Evolutionary conservation across 2,329 filamentous ascomycete species (phyloP).

Genomic region (Elsinoe batatas): DNA sequence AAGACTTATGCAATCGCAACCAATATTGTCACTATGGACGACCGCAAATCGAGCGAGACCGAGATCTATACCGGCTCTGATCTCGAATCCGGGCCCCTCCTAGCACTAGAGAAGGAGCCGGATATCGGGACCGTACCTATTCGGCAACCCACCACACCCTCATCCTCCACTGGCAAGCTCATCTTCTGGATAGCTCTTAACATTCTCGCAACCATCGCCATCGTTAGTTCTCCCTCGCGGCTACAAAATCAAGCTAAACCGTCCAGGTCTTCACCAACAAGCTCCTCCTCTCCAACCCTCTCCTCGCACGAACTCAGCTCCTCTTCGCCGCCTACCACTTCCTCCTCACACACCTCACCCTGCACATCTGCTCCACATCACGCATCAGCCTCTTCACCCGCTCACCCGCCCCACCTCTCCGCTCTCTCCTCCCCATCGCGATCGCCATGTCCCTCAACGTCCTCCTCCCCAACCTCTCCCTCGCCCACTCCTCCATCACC

Average conservation of each 20-base stretch:
- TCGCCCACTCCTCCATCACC: constrained; percentile 57
- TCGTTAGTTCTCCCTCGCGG: constrained; percentile 9
- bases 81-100: neutral
- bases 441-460: constrained; percentile 60
- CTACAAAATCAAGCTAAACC: neutral
- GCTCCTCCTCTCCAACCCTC: constrained; percentile 55
- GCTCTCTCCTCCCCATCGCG: constrained; percentile 53
- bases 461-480: constrained; percentile 57
- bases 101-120: neutral
- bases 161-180: neutral
- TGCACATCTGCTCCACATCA: constrained; percentile 53
- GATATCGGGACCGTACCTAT: neutral
- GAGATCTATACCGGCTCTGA: neutral
- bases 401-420: constrained; percentile 24
- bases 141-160: neutral
- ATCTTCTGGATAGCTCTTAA: constrained; percentile 15
- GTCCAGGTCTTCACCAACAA: constrained; percentile 44
- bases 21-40: neutral
- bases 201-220: constrained; percentile 15
- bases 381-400: constrained; percentile 50
- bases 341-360: constrained; percentile 52
- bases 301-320: constrained; percentile 52
- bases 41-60: neutral
- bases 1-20: too few relatives aligned
- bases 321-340: constrained; percentile 62